Conservation (phyloP, 2,329 filamentous ascomycete species). For the Parasarocladium wereldwijsianum region DNA sequence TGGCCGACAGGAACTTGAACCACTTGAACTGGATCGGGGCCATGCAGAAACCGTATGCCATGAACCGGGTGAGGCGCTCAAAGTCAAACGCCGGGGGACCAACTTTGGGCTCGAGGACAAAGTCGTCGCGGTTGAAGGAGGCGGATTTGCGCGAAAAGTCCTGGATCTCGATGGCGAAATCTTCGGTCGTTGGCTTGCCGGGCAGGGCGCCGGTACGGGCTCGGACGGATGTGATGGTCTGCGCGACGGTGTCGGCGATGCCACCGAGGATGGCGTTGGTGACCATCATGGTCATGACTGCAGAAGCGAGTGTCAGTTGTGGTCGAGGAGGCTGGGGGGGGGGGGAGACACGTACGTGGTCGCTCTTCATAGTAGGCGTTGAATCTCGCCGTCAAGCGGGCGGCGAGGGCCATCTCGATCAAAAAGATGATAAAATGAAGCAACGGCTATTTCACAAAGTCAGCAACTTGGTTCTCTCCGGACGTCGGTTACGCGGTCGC, state of each 20-base stretch:
- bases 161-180: constrained; percentile 73
- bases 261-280: constrained; percentile 93
- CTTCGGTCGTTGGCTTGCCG: constrained; percentile 43
- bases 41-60: constrained; percentile 96
- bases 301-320: constrained; percentile 1
- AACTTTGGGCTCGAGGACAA: constrained; percentile 45
- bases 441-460: constrained; percentile 52
- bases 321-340: neutral
- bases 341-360: constrained; percentile 46
- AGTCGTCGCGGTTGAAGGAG: constrained; percentile 45
- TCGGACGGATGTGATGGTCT: constrained; percentile 76
- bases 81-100: constrained; percentile 85
- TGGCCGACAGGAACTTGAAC: constrained; percentile 72
- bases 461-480: constrained; percentile 11
- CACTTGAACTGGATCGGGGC: constrained; percentile 90
- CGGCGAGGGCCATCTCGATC: constrained; percentile 76
- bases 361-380: constrained; percentile 87
- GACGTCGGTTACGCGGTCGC: neutral
- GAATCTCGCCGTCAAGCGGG: constrained; percentile 72
- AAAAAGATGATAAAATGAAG: constrained; percentile 74
- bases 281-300: constrained; percentile 96
- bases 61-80: constrained; percentile 84
- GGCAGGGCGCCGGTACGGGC: constrained; percentile 49
- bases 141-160: constrained; percentile 74
- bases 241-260: constrained; percentile 90